Base-by-base conservation (phyloP, 2,329 filamentous ascomycete genomes). In the Aspergillus sergii region DNA sequence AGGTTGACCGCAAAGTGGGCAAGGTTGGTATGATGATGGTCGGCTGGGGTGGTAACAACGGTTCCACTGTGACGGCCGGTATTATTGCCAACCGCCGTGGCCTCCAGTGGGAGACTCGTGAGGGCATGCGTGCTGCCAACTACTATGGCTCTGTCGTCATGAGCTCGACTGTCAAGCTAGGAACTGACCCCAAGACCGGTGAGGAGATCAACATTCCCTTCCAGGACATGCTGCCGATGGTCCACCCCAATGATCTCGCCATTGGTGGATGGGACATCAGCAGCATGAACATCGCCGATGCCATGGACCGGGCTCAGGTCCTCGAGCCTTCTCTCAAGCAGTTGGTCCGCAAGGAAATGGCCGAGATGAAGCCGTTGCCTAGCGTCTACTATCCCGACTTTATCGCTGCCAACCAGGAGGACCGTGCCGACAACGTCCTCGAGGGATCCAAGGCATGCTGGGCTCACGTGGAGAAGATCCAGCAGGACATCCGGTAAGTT, bases 321-420 rank as follows among this genome's bases (percentile, higher is more conserved):
- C 89, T 99, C 59, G 94, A 98, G 83, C 95, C 95, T n/a, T 90
- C 92, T 34, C 86, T 99, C 74, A 99, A 99, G 87, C 83, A 85
- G 61, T 86, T 91, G 73, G 91, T 99, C 72, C 90, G 89, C 81
- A 97, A 98, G 86, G 92, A 98, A 83, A 94, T 98, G 93, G 83
- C 89, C 65, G 84, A 85, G 72, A 91, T 98, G 89, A 89, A 90
- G 72, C 95, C 95, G 34, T 87, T 98, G 67, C 94, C 93, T 28
- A 94, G 91, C 80, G 91, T 98, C 82, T 99, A 99, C 87, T 99
- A 99, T 80, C 95, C 95, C 1, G 95, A 98, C 81, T 99, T 99
- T 85, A 99, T 99, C 76, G 95, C 95, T 69, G 92, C 95, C 77
- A 99, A 99, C 84, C 95, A 99, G 83, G 94, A 95, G 80, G 93